Evolutionary conservation across 768 basidiomycete species (phyloP), one percentile per base, ranked within the genome.

Genomic region (Porpolomopsis calyptriformis): DNA sequence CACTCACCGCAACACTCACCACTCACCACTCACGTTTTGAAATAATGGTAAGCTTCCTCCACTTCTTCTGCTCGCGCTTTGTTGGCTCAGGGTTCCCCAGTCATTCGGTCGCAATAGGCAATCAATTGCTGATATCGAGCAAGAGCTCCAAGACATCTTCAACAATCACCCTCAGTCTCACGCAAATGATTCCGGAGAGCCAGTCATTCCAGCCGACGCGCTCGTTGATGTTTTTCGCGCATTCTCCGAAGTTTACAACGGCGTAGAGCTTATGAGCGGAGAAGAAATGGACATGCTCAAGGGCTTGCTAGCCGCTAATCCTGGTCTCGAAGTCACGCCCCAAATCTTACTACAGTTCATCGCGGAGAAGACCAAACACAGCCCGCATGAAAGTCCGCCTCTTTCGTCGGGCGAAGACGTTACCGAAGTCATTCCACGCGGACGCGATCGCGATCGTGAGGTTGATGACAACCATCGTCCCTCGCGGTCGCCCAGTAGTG

Each of bases 91-190:
- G 9, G 14, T 4, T 2, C 5, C 11, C 4, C 19, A 45, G 43
- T 14, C 57, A 20, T 55, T 55, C 41, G 82, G 80, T 46, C 72
- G 85, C 49, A 76, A 73, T 63, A 73, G 82, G 58, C 76, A 85
- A 58, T 85, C 82, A 34, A 70, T 85, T 37, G 72, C 69, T 44
- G 78, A 81, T 64, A 80, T 88, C 48, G 78, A 86, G 58, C 70
- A 73, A 52, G 74, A 80, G 56, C 76, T 88, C 25, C 60, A 77
- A 59, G 69, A 71, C 45, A 75, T 89, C 50, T 86, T 89, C 58
- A 65, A 69, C 46, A 67, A 74, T 26, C 83, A 88, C 55, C 76
- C 80, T 9, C 64, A 75, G 38, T 74, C 76, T 31, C 71, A 75
- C 57, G 55, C 66, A 44, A 79, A 80, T 57, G 73, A 78, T 18